Percentiles rank a stretch among this genome's conserved stretches.
Evolutionary conservation across 1,139 yeast genomes (phyloP).

Genomic region (Suhomyces maxii): DNA sequence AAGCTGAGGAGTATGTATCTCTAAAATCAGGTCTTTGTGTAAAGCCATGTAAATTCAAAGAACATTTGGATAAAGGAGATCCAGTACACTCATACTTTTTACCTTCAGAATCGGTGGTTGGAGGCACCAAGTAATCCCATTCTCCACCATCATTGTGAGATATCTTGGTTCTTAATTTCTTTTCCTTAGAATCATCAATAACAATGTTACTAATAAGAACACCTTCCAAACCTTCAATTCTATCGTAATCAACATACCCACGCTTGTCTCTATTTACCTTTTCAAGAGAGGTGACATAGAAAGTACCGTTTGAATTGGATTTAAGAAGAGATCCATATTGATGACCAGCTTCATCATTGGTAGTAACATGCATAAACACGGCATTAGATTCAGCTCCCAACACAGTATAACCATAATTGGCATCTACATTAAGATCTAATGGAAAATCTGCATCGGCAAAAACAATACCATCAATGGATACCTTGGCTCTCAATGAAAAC

Average conservation of each 20-base stretch:
- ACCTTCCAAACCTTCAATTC: conserved; percentile 86
- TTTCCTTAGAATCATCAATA: conserved; percentile 39
- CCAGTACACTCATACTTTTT: conserved; percentile 56
- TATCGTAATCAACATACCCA: conserved; percentile 90
- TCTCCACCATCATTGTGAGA: conserved; percentile 92
- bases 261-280: conserved; percentile 68
- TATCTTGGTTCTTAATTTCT: conserved; percentile 66
- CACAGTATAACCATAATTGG: conserved; percentile 81
- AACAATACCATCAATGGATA: conserved; percentile 76
- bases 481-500: conserved; percentile 59
- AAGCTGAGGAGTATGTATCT: conserved; percentile 83
- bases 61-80: conserved; percentile 56
- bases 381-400: conserved; percentile 75
- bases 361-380: conserved; percentile 81
- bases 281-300: conserved; percentile 73
- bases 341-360: conserved; percentile 45
- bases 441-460: conserved; percentile 87
- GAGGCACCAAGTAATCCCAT: conserved; percentile 75
- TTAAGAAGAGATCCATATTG: conserved; percentile 86
- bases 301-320: conserved; percentile 93
- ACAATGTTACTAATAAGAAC: conserved; percentile 75
- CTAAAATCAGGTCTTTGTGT: conserved; percentile 83
- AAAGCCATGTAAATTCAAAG: conserved; percentile 85
- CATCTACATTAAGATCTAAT: conserved; percentile 56
- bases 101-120: conserved; percentile 63